Percentiles rank a stretch among this genome's conserved stretches.
phyloP scores from a whole-genome alignment of 805 yeast genomes.

The Lachancea thermotolerans region DNA sequence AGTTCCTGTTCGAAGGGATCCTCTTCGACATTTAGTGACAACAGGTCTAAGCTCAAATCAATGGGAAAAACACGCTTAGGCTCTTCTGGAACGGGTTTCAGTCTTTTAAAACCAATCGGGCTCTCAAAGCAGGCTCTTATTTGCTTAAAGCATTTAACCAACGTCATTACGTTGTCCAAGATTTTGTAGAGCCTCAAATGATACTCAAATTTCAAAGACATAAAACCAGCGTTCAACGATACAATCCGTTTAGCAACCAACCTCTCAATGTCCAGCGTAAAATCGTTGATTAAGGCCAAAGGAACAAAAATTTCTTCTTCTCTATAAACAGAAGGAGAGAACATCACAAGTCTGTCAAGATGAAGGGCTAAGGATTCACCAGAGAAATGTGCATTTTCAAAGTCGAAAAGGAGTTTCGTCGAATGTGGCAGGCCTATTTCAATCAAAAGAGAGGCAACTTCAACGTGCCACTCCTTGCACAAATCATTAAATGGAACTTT shows the following conservation, averaged over 20 bases:
- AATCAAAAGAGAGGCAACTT: constrained; percentile 19
- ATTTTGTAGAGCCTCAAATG: constrained; percentile 41
- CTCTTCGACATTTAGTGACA: constrained; percentile 49
- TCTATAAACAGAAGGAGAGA: constrained; percentile 28
- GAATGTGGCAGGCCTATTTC: constrained; percentile 25
- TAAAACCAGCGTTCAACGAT: constrained; percentile 12
- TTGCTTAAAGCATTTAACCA: constrained; percentile 43
- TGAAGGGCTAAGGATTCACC: constrained; percentile 4
- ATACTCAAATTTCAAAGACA: constrained; percentile 29
- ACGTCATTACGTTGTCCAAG: constrained; percentile 43
- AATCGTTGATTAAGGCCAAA: constrained; percentile 14
- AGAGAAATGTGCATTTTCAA: constrained; percentile 9
- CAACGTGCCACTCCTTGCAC: not conserved
- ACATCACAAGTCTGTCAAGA: constrained; percentile 11
- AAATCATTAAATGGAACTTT: not conserved
- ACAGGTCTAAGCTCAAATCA: constrained; percentile 34
- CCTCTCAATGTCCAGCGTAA: constrained; percentile 9
- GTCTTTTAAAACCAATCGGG: constrained; percentile 21
- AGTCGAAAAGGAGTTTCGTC: constrained; percentile 17
- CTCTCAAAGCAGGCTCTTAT: constrained; percentile 38
- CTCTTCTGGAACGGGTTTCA: constrained; percentile 24
- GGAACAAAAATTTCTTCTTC: constrained; percentile 18
- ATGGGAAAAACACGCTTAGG: constrained; percentile 37
- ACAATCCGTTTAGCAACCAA: constrained; percentile 1
- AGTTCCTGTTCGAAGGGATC: constrained; percentile 61